These are phyloP conservation scores for Obba rivulosa DNA, from an alignment of 768 basidiomycete species.

Conservation along the genomic window DNA sequence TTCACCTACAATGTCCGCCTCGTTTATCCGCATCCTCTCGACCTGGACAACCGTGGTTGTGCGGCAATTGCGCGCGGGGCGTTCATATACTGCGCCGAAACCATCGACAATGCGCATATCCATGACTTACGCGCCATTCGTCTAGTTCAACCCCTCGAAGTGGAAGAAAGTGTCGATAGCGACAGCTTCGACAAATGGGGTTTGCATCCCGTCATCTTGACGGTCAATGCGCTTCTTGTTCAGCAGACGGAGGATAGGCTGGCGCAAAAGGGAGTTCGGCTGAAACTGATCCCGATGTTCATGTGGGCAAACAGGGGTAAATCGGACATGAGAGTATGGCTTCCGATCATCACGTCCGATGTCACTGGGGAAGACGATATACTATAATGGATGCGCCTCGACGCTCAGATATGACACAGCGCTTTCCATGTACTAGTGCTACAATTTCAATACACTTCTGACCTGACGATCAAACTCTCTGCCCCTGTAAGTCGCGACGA, in stretches of 20 bases:
- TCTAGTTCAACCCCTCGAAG: not conserved
- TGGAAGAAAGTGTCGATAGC: conserved; percentile 1
- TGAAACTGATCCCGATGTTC: conserved; percentile 11
- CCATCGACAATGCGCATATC: conserved; percentile 13
- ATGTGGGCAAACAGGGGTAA: conserved; percentile 12
- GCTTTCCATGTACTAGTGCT: too few species aligned
- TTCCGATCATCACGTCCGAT: not conserved
- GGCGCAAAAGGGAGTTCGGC: not conserved
- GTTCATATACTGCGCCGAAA: conserved; percentile 17
- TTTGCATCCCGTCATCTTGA: not conserved
- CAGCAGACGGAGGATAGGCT: not conserved
- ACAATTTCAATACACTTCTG: too few species aligned
- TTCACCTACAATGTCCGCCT: conserved; percentile 1
- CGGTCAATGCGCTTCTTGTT: not conserved
- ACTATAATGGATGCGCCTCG: too few species aligned
- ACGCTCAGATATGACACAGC: too few species aligned
- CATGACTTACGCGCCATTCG: conserved; percentile 9
- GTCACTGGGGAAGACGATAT: too few species aligned
- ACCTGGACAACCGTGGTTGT: conserved; percentile 8
- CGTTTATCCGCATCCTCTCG: conserved; percentile 9
- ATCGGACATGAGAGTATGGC: conserved; percentile 12
- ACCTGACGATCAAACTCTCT: too few species aligned
- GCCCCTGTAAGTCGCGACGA: conserved; percentile 11
- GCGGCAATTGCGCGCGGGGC: conserved; percentile 15
- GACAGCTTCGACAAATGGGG: not conserved